Percentiles rank a stretch among this genome's conserved stretches.
phyloP scores from a whole-genome alignment of 768 basidiomycete genomes.

The Exidia glandulosa region DNA sequence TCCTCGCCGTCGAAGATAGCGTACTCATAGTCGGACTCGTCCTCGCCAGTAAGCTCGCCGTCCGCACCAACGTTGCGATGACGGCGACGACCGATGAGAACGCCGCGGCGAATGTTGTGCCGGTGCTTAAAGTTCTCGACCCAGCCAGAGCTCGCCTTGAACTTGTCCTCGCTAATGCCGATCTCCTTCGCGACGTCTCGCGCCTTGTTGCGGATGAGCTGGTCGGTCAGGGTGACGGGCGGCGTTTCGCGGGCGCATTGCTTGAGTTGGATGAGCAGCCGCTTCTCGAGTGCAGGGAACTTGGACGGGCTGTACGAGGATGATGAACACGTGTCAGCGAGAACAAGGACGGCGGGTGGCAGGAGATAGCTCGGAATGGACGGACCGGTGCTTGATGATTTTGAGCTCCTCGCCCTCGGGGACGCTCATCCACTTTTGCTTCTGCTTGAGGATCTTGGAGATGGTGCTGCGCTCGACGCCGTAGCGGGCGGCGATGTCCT shows the following conservation, averaged over 20 bases:
- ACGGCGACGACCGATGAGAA: slow-evolving; percentile 4
- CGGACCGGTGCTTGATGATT: slow-evolving; percentile 61
- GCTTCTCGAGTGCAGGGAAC: slow-evolving; percentile 65
- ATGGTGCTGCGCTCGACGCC: slow-evolving; percentile 87
- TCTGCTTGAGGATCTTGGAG: slow-evolving; percentile 82
- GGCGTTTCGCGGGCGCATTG: slow-evolving; percentile 33
- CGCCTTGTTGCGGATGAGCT: slow-evolving; percentile 52
- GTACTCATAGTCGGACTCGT: neutral
- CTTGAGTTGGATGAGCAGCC: slow-evolving; percentile 49
- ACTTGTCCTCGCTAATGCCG: slow-evolving; percentile 53
- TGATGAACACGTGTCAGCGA: neutral
- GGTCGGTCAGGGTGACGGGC: slow-evolving; percentile 45
- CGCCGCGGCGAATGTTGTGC: slow-evolving; percentile 58
- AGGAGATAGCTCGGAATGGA: neutral
- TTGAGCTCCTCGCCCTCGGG: slow-evolving; percentile 45
- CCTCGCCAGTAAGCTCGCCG: neutral
- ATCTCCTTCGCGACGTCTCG: slow-evolving; percentile 49
- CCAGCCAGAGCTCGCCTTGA: slow-evolving; percentile 91
- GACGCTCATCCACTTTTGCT: slow-evolving; percentile 69
- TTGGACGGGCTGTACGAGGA: slow-evolving; percentile 52
- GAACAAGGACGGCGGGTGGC: neutral
- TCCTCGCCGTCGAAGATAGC: neutral
- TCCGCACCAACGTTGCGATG: neutral
- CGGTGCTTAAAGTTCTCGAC: slow-evolving; percentile 86
- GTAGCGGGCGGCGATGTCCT: slow-evolving; percentile 69